Base-by-base conservation (phyloP, 1,139 yeast species). In the Suhomyces wounanorum region DNA sequence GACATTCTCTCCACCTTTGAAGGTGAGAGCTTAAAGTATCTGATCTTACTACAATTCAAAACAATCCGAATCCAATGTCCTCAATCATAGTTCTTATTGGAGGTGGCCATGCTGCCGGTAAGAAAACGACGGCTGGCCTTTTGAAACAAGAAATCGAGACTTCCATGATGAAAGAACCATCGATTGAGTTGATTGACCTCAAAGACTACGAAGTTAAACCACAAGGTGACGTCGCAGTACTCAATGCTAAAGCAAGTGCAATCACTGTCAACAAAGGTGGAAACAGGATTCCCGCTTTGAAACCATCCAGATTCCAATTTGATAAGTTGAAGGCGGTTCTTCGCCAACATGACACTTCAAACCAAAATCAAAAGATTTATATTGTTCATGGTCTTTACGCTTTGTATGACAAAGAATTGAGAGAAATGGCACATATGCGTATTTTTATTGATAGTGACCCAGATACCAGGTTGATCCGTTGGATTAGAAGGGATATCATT, bases 361-460 rank as follows among this genome's bases (percentile, higher is more conserved):
- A 26, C 9, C 50, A 50, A 2, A 47, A 54, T 10, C 55, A 59
- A 1, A 76, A 70, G 54, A 73, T 89, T 9, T 67, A 84, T 11
- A 69, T 91, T 10, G 79, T 90, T 1, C 87, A 86, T 64, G 97
- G 98, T 0, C 72, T 87, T 35, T 91, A 91, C 63, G 95, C 96
- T 0, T 73, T 92, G 39, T 87, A 83, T 62, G 86, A 89, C 62
- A 70, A 72, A 45, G 75, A 73, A 31, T 66, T 92, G n/a, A 70
- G 89, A 40, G 73, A 74, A 4, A 59, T 79, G 63, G 84, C 94
- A 0, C 76, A 83, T 3, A 74, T 91, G 59, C 86, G 83, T 60
- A 83, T 91, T 2, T 92, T 86, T 61, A 77, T 91, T n/a, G 95
- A 89, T 59, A 81, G 92, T 56, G 97, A 92, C 65, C 83, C 95